These are phyloP conservation scores for Elaeagnus macrophylla DNA, from an alignment of 306 rosid genomes.

Conservation along the genomic window DNA sequence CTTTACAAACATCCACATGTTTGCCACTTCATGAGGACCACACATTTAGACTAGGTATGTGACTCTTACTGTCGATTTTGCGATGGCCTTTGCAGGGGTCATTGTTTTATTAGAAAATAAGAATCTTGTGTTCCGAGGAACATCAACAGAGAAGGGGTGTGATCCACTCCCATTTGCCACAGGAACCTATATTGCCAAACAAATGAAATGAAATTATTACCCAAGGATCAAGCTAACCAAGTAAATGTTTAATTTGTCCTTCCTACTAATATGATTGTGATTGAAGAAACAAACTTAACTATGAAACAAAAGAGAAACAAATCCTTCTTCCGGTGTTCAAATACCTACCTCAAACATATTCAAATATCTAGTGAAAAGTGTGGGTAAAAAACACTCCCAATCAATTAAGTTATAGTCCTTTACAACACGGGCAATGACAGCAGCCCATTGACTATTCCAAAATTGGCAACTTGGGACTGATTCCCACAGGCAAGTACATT, in stretches of 20 bases:
- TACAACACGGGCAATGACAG: conserved; percentile 80
- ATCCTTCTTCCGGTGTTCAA: conserved; percentile 10
- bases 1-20: conserved; percentile 12
- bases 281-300: conserved; percentile 13
- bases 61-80: conserved; percentile 82
- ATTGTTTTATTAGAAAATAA: conserved; percentile 79
- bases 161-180: conserved; percentile 97
- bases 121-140: conserved; percentile 90
- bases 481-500: conserved; percentile 69
- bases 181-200: conserved; percentile 59
- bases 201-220: background rate
- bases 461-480: conserved; percentile 96
- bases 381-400: conserved; percentile 78
- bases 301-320: conserved; percentile 6
- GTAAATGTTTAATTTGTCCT: conserved; percentile 4
- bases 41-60: conserved; percentile 12
- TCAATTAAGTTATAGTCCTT: conserved; percentile 62
- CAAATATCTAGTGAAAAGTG: conserved; percentile 81
- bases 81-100: conserved; percentile 84
- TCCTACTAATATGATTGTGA: conserved; percentile 2
- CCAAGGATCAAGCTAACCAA: conserved; percentile 14
- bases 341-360: conserved; percentile 95
- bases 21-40: conserved; percentile 11
- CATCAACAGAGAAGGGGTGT: conserved; percentile 84
- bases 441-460: conserved; percentile 98